Conservation (phyloP, 73 alveolate species). For the Blepharisma stoltei region DNA sequence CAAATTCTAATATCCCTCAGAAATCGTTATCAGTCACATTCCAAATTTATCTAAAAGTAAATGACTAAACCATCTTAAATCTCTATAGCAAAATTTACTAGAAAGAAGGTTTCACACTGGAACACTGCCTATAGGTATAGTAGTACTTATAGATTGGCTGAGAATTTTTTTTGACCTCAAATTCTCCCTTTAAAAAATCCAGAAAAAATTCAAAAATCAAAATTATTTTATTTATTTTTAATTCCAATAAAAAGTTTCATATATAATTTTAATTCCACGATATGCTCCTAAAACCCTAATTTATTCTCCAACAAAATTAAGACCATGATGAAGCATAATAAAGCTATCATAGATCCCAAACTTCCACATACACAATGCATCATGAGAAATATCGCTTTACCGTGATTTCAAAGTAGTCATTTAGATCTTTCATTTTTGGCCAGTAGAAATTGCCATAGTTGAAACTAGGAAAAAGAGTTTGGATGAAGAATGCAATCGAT, state of each 20-base stretch:
- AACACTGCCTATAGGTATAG: background rate
- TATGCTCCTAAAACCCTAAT: no score
- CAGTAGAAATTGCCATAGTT: background rate
- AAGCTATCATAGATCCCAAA: background rate
- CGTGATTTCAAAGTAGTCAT: background rate
- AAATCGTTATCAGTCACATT: no score
- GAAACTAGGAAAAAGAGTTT: background rate
- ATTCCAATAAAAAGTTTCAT: no score
- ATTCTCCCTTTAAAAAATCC: background rate
- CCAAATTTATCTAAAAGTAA: no score
- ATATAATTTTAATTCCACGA: no score
- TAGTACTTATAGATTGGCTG: background rate
- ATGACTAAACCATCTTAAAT: no score
- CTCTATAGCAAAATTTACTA: no score
- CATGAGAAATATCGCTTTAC: background rate
- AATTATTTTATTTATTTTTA: no score
- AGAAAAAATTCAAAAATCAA: no score
- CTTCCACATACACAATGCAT: background rate
- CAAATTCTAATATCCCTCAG: no score
- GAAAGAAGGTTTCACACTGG: background rate
- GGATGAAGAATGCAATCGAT: background rate
- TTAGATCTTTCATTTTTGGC: background rate
- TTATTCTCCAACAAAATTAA: background rate
- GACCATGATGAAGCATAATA: background rate
- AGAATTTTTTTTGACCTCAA: no score